Conservation (phyloP, 75 land plant genomes). For the Cunninghamia lanceolata region DNA sequence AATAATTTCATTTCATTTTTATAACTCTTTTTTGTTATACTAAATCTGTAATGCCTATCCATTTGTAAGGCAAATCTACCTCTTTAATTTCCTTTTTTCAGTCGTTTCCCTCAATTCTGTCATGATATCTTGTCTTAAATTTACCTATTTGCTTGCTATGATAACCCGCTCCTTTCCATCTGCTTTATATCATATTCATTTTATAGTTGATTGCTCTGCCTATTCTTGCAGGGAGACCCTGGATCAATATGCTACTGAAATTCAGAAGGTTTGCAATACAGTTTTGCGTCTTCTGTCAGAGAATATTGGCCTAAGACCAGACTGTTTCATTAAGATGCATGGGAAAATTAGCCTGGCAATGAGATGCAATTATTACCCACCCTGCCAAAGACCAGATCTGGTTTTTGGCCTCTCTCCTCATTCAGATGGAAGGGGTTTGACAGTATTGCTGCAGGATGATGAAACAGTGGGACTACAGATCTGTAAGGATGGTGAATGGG, state of each 20-base stretch:
- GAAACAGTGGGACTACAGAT: no score
- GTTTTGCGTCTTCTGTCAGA: not conserved
- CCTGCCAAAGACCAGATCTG: no score
- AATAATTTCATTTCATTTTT: no score
- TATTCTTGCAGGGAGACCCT: not conserved
- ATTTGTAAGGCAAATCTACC: not conserved
- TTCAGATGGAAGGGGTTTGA: no score
- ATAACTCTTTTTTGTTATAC: not conserved
- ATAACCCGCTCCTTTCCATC: not conserved
- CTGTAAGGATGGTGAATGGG: no score
- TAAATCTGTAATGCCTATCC: not conserved
- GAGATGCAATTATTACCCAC: not conserved
- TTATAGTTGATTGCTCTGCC: not conserved
- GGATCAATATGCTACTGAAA: not conserved
- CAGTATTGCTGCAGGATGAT: no score
- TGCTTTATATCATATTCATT: not conserved
- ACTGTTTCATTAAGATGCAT: not conserved
- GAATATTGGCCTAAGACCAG: not conserved
- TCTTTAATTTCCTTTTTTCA: not conserved
- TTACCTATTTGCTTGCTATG: not conserved
- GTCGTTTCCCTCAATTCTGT: not conserved
- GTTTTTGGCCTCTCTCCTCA: no score
- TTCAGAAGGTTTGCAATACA: not conserved
- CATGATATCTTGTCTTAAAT: not conserved
- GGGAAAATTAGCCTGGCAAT: constrained; percentile 22